Conservation (phyloP, 2,329 filamentous ascomycete genomes). For the Aureobasidium sp. region DNA sequence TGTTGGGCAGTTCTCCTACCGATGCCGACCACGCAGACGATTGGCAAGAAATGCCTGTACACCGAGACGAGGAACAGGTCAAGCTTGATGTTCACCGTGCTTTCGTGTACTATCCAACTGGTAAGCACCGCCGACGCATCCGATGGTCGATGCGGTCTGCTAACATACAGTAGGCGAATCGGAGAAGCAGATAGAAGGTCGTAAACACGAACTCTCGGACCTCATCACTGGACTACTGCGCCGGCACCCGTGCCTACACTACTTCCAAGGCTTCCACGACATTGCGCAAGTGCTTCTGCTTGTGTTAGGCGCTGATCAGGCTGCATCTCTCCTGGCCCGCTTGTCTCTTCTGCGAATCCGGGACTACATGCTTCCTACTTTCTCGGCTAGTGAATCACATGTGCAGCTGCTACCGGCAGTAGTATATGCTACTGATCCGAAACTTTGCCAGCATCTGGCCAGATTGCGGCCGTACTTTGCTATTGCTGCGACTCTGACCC, state of each 20-base stretch:
- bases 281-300: slow-evolving; percentile 93
- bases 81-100: slow-evolving; percentile 86
- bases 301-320: slow-evolving; percentile 61
- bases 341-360: slow-evolving; percentile 85
- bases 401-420: slow-evolving; percentile 83
- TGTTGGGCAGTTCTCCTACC: slow-evolving; percentile 35
- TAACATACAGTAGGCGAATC: slow-evolving; percentile 51
- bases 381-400: slow-evolving; percentile 74
- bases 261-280: slow-evolving; percentile 98
- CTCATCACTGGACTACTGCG: slow-evolving; percentile 79
- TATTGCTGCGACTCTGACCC: slow-evolving; percentile 82
- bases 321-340: slow-evolving; percentile 62
- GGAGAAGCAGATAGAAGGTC: slow-evolving; percentile 58
- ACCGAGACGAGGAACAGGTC: slow-evolving; percentile 86
- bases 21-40: slow-evolving; percentile 15
- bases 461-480: slow-evolving; percentile 75
- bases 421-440: slow-evolving; percentile 62
- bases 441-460: slow-evolving; percentile 58
- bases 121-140: slow-evolving; percentile 40
- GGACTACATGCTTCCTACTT: slow-evolving; percentile 92
- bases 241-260: slow-evolving; percentile 74
- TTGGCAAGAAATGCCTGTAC: slow-evolving; percentile 63
- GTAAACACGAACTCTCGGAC: slow-evolving; percentile 69
- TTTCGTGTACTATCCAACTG: slow-evolving; percentile 91
- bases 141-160: slow-evolving; percentile 23